Conservation (phyloP, 1,139 yeast species). For the Pichia inconspicua region DNA sequence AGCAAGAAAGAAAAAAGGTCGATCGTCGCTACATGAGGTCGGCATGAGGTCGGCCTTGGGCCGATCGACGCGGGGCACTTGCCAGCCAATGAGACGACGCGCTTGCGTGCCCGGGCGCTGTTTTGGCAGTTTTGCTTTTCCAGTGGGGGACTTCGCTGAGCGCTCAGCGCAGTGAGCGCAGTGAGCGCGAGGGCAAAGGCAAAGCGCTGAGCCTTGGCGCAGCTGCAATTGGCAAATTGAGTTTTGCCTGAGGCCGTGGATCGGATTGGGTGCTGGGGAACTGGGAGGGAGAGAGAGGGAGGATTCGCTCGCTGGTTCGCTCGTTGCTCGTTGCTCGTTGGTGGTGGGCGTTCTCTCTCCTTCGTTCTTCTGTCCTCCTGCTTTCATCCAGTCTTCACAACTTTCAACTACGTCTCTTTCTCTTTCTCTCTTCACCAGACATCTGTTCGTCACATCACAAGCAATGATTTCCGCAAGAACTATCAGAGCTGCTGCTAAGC, state of each 20-base stretch:
- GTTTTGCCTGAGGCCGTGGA: too few species aligned
- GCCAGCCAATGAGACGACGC: neutral
- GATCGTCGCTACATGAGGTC: too few species aligned
- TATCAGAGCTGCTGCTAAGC: constrained; percentile 75
- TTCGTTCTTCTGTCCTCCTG: neutral
- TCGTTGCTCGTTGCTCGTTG: neutral
- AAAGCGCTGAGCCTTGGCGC: too few species aligned
- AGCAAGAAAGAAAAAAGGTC: too few species aligned
- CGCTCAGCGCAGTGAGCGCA: too few species aligned
- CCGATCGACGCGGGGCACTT: neutral
- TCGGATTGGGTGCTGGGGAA: too few species aligned
- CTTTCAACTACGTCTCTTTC: neutral
- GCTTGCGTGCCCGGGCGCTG: neutral
- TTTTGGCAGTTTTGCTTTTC: neutral
- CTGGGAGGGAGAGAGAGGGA: too few species aligned
- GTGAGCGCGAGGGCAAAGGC: too few species aligned
- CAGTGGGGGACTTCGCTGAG: too few species aligned
- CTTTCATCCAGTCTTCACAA: neutral
- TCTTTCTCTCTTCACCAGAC: neutral
- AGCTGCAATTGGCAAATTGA: too few species aligned
- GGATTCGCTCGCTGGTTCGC: neutral
- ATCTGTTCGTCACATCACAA: constrained; percentile 9
- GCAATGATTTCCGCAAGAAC: constrained; percentile 77
- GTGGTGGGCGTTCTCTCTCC: neutral
- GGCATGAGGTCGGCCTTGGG: too few species aligned